Base-by-base conservation (phyloP, 2,329 filamentous ascomycete genomes). In the Xylariaceae sp. region DNA sequence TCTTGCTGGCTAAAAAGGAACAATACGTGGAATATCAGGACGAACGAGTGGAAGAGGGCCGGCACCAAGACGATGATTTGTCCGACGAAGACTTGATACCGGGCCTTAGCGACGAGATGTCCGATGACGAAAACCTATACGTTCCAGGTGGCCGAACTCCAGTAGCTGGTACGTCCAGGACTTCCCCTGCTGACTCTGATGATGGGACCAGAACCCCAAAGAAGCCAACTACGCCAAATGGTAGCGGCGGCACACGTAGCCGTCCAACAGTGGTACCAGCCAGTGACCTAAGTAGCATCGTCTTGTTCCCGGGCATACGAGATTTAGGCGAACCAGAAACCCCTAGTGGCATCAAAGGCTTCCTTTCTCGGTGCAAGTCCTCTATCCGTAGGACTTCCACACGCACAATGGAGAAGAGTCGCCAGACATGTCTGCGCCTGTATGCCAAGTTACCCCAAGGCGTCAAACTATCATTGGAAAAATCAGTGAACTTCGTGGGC, bases 1-100 rank as follows among this genome's bases (percentile, higher is more conserved):
- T 97, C 36, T 78, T 99, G 16, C 77, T 99, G n/a, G 92, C 92
- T 16, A 90, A 92, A 16, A 87, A 89, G 61, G 84, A 86, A 46
- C 81, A 81, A 58, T 89, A 89, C 65, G 76, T 80, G 12, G 83
- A 88, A 49, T 85, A 88, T 54, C 77, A 81, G 47, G 65, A 78
- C 32, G 74, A 81, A 54, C 70, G 75, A 13, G 66, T 73, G 16
- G 81, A 83, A 62, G 78, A 80, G 72, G 81, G 86, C 15, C 76
- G 83, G 55, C 85, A 84, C 65, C 74, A 72, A 50, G 80, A 81
- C 46, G 71, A 78, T 18, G 69, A 74, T 46, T 61, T 65, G 4
- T 61, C 71, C 5, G 68, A 70, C 45, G 74, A 75, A 9, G 72
- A 66, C 42, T 74, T 79, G 49, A 77, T 81, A 50, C 68, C 71